Conservation (phyloP, 2,329 filamentous ascomycete species). For the Exophiala lecanii-corni region DNA sequence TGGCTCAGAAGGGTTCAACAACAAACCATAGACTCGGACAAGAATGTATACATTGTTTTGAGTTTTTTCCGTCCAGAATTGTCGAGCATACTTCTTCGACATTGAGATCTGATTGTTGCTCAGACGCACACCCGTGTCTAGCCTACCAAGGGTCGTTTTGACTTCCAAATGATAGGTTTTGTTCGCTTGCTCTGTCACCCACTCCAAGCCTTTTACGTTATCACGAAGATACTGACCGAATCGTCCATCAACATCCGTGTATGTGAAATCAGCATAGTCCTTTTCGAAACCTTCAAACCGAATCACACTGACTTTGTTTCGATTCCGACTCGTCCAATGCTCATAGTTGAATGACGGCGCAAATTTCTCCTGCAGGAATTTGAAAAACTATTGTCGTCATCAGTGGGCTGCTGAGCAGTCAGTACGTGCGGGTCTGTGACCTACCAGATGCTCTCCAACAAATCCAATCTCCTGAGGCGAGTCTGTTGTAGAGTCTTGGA, state of each 20-base stretch:
- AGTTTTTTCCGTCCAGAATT: conserved; percentile 6
- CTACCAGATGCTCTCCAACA: conserved; percentile 13
- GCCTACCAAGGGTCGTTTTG: conserved; percentile 8
- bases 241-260: conserved; percentile 7
- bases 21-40: conserved; percentile 12
- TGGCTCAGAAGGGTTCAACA: conserved; percentile 7
- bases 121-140: conserved; percentile 2
- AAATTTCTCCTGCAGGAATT: conserved; percentile 11
- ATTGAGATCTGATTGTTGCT: conserved; percentile 14
- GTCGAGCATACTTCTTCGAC: conserved; percentile 9
- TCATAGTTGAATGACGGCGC: conserved; percentile 8
- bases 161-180: conserved; percentile 13
- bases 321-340: conserved; percentile 10
- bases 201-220: conserved; percentile 3
- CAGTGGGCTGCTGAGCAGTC: conserved; percentile 3
- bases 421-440: too few relatives aligned
- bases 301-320: conserved; percentile 5
- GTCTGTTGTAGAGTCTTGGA: conserved; percentile 1
- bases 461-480: conserved; percentile 11
- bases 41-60: conserved; percentile 10
- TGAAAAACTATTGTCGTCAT: conserved; percentile 6
- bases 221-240: conserved; percentile 5
- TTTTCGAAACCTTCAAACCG: conserved; percentile 6
- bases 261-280: conserved; percentile 13
- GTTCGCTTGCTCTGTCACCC: conserved; percentile 3